phyloP scores from a whole-genome alignment of 2,329 filamentous ascomycete genomes.

The Alternaria gaisen region DNA sequence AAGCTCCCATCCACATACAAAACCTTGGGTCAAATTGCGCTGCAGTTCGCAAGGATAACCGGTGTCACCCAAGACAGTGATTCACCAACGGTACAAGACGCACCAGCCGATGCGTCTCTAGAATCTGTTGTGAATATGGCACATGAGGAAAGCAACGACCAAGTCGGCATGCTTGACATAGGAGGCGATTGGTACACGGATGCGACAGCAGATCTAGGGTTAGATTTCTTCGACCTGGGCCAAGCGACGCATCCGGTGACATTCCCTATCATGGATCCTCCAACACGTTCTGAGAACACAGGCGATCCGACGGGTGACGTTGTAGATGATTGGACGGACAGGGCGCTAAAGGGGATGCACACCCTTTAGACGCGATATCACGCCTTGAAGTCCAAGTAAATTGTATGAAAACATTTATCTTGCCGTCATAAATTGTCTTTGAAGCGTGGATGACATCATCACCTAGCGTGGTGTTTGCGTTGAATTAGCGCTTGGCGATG shows the following conservation, averaged over 20 bases:
- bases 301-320: conserved; percentile 14
- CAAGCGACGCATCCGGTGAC: conserved; percentile 9
- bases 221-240: conserved; percentile 33
- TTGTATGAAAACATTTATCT: conserved; percentile 8
- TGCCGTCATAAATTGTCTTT: conserved; percentile 13
- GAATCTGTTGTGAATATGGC: conserved; percentile 11
- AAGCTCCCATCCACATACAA: conserved; percentile 32
- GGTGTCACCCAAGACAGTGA: conserved; percentile 26
- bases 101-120: conserved; percentile 1
- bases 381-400: neutral
- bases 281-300: conserved; percentile 19
- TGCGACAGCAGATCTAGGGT: conserved; percentile 28
- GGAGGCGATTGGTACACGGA: conserved; percentile 35
- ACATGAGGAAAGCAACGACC: conserved; percentile 16
- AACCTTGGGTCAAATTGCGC: conserved; percentile 30
- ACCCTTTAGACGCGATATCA: conserved; percentile 11
- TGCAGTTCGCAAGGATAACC: conserved; percentile 38
- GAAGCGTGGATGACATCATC: conserved; percentile 23
- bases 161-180: conserved; percentile 23
- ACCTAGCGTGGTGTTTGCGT: conserved; percentile 10
- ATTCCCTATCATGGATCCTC: conserved; percentile 5
- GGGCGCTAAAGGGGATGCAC: conserved; percentile 28
- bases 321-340: conserved; percentile 34
- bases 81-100: neutral
- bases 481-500: conserved; percentile 15